A percentile compares a stretch with the other conserved stretches of the same genome.
Conservation (phyloP, 768 basidiomycete genomes). For the Lepiota venenata region DNA sequence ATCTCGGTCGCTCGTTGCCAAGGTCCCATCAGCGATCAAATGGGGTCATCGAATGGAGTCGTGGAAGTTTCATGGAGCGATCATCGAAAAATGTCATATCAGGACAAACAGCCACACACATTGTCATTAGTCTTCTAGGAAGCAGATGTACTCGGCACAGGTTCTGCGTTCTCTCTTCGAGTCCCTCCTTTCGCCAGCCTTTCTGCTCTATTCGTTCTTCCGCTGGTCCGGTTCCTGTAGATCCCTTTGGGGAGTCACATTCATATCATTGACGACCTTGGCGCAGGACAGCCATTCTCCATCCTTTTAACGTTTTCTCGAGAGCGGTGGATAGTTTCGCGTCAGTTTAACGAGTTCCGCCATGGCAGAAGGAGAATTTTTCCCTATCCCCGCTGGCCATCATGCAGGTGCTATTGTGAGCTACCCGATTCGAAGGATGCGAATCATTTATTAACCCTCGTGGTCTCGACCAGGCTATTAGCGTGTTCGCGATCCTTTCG, state of each 20-base stretch:
- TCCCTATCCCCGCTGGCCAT: slow-evolving; percentile 27
- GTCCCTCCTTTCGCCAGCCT: slow-evolving; percentile 16
- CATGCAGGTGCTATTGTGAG: slow-evolving; percentile 38
- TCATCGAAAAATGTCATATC: slow-evolving; percentile 5
- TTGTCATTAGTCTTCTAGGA: background rate
- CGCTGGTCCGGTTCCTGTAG: slow-evolving; percentile 31
- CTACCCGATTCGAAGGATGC: background rate
- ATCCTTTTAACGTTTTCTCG: slow-evolving; percentile 16
- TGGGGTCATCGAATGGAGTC: background rate
- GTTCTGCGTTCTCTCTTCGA: slow-evolving; percentile 11
- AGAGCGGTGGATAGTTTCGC: slow-evolving; percentile 6
- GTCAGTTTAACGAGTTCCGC: background rate
- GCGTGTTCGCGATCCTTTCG: slow-evolving; percentile 52
- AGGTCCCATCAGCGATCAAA: background rate
- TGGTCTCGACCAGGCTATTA: slow-evolving; percentile 34
- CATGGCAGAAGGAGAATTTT: slow-evolving; percentile 20
- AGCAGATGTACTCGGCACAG: background rate
- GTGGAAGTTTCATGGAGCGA: background rate
- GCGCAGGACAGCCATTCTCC: slow-evolving; percentile 38
- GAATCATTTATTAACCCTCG: background rate
- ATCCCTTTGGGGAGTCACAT: slow-evolving; percentile 24
- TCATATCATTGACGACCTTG: slow-evolving; percentile 18
- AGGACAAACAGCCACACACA: slow-evolving; percentile 8
- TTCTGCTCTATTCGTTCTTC: slow-evolving; percentile 19
- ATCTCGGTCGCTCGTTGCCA: background rate